Base-by-base conservation (phyloP, 768 basidiomycete species). In the Mycena albidolilacea region DNA sequence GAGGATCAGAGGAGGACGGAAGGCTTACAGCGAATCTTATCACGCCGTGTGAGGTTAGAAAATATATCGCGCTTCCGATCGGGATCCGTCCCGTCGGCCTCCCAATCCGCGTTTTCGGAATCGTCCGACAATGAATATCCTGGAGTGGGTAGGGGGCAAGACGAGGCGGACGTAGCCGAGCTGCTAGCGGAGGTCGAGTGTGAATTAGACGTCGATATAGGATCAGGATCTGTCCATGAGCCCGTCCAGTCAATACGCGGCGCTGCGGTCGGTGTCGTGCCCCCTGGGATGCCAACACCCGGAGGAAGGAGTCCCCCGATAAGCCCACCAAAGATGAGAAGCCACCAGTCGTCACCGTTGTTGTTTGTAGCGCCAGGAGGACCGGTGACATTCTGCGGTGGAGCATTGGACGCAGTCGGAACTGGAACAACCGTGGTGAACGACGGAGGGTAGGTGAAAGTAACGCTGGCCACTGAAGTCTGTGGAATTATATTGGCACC, bases 311-410 rank as follows among this genome's bases (percentile, higher is more conserved):
- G 30, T 19, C 67, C 67, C 1, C 67, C 58, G 11, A 68, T 23
- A 5, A 68, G 4, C 7, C 67, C 67, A 37, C 10, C 10, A 37
- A 68, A 68, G 19, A 68, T 30, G 10, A 68, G 67, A 3, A 68
- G 57, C 67, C 67, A 68, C 67, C 67, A 68, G 48, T 68, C 48
- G 44, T 68, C 67, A 4, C 58, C 58, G 46, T 68, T 52, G 35
- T 30, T 50, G 37, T 68, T 68, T 35, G 37, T 59, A 15, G 60
- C 67, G 3, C 67, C 67, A 2, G 58, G 44, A 1, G 67, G 41
- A 43, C 41, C 41, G 41, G 67, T 68, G 17, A 68, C 60, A n/a
- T 68, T 68, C 35, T 50, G 44, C 1, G 67, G 58, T 3, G 67
- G 67, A 6, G 43, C 15, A 21, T 68, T 52, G 5, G 67, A 68